Base-by-base conservation (phyloP, 805 yeast species). In the Candida tibetensis region DNA sequence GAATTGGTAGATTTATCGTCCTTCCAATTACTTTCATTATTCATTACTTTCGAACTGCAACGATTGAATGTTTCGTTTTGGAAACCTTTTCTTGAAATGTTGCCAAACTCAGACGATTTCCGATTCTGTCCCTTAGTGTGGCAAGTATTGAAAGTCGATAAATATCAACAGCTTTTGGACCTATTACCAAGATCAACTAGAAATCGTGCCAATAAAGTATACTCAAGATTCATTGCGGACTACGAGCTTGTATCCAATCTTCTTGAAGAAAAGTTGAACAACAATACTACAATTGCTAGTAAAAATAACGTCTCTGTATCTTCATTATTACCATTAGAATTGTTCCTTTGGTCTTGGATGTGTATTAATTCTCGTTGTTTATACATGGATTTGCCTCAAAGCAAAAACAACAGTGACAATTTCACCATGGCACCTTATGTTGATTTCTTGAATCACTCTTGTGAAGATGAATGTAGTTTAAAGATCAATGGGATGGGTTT, bases 361-460 rank as follows among this genome's bases (percentile, higher is more conserved):
- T 81, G 91, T 51, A 85, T 90, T 40, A 91, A 93, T 56, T 83
- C 97, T 2, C 81, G 99, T 62, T 91, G 98, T 57, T 66, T 91
- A 4, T 90, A 88, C 57, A 81, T 82, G 81, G 72, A 75, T 3
- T 60, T 86, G 2, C 81, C 85, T 1, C 69, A 74, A 32, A 71
- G 74, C 25, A 71, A 73, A 40, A 62, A 67, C 13, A 53, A 55
- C 2, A 74, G 65, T 17, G 87, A 83, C 47, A 83, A 85, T 56
- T 81, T 91, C 65, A 87, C 98, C 2, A 65, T 91, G 77, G 97
- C 91, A 0, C 99, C 99, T 0, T 82, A 69, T 45, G 89, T 90
- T 17, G 99, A 91, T 63, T 85, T 86, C 56, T 64, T 91, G 36
- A 93, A 91, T 60, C 98, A 91, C 59, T 68, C 63, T 19, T 49